Evolutionary conservation across 164 flowering plant genomes (phyloP).

Genomic region (Piper betle): DNA sequence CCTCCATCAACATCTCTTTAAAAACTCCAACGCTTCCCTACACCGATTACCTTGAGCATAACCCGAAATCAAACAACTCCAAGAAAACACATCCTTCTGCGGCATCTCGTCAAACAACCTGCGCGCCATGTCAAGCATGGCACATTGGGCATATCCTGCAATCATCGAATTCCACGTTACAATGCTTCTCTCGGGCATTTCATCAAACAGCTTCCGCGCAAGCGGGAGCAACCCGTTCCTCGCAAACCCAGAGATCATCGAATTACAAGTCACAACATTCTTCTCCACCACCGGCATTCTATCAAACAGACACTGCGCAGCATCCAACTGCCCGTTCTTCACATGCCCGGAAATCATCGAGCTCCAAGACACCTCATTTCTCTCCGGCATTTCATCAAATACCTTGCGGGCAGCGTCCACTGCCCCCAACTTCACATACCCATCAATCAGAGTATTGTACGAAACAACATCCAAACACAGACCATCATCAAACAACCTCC

Average conservation of each 20-base stretch:
- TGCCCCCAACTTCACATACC: constrained; percentile 18
- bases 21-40: constrained; percentile 15
- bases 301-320: constrained; percentile 21
- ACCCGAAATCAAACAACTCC: constrained; percentile 22
- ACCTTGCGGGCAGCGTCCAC: constrained; percentile 14
- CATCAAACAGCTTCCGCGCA: constrained; percentile 18
- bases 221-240: constrained; percentile 10
- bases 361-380: constrained; percentile 26
- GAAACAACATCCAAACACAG: constrained; percentile 16
- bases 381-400: constrained; percentile 24
- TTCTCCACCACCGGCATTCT: constrained; percentile 16
- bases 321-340: constrained; percentile 17
- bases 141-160: constrained; percentile 13
- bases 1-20: constrained; percentile 8
- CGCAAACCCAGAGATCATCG: constrained; percentile 21
- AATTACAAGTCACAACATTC: constrained; percentile 15
- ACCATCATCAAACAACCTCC: constrained; percentile 15
- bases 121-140: constrained; percentile 14
- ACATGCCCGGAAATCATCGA: constrained; percentile 24
- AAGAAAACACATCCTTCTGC: constrained; percentile 14
- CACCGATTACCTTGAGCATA: constrained; percentile 11
- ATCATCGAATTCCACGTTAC: constrained; percentile 21
- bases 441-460: constrained; percentile 28
- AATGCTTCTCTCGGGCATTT: constrained; percentile 14
- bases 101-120: constrained; percentile 17